Conservation (phyloP, 768 basidiomycete genomes). For the Pholiota molesta region DNA sequence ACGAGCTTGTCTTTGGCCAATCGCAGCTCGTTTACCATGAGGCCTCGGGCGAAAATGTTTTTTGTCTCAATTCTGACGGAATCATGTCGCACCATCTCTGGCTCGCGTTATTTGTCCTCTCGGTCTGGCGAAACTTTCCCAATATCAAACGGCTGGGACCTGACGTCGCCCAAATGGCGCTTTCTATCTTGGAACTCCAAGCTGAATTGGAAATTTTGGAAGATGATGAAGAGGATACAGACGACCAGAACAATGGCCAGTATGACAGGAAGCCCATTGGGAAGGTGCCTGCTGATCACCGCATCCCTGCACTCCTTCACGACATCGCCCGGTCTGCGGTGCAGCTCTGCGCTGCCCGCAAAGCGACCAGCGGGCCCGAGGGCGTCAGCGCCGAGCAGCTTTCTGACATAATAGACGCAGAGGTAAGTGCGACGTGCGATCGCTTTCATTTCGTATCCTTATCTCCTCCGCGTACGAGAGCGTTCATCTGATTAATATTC, state of each 20-base stretch:
- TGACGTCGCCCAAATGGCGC: not conserved
- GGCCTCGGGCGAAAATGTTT: conserved; percentile 13
- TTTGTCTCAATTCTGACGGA: conserved; percentile 50
- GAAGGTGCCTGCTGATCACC: not conserved
- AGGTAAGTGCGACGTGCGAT: not conserved
- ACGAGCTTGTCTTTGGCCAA: conserved; percentile 9
- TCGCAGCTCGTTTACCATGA: conserved; percentile 22
- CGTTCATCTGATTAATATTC: no score
- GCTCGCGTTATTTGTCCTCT: conserved; percentile 33
- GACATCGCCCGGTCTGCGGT: not conserved
- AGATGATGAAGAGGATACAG: conserved; percentile 6
- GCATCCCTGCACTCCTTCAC: not conserved
- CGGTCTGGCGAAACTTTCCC: conserved; percentile 2
- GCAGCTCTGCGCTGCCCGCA: not conserved
- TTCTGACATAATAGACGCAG: conserved; percentile 1
- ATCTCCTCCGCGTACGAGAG: not conserved
- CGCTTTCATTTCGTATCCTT: no score
- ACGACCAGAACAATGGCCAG: conserved; percentile 1
- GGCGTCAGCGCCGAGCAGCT: not conserved
- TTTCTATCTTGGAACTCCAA: conserved; percentile 13
- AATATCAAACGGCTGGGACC: not conserved
- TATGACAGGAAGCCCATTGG: not conserved
- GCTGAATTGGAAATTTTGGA: conserved; percentile 5
- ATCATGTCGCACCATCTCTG: conserved; percentile 53
- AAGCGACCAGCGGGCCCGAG: conserved; percentile 4